These are phyloP conservation scores for Phyllosticta citrichinensis DNA, from an alignment of 2,329 filamentous ascomycete species.

Conservation along the genomic window DNA sequence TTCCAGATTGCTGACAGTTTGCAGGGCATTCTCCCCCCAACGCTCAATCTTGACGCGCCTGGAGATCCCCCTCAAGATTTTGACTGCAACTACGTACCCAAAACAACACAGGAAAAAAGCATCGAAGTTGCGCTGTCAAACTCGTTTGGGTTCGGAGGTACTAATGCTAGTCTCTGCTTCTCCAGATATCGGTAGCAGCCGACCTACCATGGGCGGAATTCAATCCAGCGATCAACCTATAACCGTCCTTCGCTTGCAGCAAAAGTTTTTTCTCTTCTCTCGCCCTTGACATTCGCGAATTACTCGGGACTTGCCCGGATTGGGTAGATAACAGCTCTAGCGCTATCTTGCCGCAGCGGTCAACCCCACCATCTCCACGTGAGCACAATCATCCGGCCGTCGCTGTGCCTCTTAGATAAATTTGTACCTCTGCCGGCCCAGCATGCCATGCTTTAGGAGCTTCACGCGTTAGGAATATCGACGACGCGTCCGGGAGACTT, in stretches of 20 bases:
- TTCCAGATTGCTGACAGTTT: conserved; percentile 12
- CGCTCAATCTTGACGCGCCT: conserved; percentile 65
- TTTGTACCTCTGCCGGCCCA: not conserved
- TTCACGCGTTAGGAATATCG: not conserved
- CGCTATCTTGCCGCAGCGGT: not conserved
- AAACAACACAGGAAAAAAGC: conserved; percentile 54
- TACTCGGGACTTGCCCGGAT: conserved; percentile 4
- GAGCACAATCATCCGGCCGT: too few relatives aligned
- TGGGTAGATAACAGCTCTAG: conserved; percentile 8
- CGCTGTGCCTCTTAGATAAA: not conserved
- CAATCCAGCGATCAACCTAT: not conserved
- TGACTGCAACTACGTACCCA: conserved; percentile 76
- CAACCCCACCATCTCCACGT: conserved; percentile 5
- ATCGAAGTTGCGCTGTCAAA: conserved; percentile 67
- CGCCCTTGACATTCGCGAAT: conserved; percentile 3
- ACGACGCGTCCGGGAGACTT: not conserved
- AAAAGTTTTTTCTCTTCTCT: not conserved
- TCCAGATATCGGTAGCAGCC: conserved; percentile 30
- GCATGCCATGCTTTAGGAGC: not conserved
- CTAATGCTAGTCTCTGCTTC: conserved; percentile 85
- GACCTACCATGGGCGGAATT: not conserved
- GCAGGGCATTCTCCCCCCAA: conserved; percentile 73
- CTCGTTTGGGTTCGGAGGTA: conserved; percentile 96
- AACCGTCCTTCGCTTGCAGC: not conserved
- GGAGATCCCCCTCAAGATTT: conserved; percentile 51